Conservation (phyloP, 495 filamentous ascomycete species). For the Entonaema liquescens region DNA sequence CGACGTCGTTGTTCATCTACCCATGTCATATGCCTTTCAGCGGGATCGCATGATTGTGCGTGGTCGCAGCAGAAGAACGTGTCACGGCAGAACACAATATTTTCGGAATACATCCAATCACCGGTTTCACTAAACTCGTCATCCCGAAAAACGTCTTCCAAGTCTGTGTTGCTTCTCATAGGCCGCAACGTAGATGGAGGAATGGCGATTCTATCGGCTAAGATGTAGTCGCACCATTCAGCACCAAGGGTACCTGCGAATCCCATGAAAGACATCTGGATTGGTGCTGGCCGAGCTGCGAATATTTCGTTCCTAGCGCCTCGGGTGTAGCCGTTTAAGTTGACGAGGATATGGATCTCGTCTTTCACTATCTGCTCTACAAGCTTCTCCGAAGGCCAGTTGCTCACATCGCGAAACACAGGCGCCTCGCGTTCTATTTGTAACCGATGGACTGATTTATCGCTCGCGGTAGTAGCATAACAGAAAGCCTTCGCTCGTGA, state of each 20-base stretch:
- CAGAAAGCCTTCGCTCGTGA: conserved; percentile 83
- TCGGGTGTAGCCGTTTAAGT: conserved; percentile 96
- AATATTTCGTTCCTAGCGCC: conserved; percentile 98
- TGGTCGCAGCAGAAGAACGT: conserved; percentile 99
- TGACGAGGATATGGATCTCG: conserved; percentile 94
- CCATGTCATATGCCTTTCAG: conserved; percentile 75
- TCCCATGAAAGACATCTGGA: conserved; percentile 99
- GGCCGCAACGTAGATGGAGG: conserved; percentile 83
- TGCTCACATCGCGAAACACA: conserved; percentile 87
- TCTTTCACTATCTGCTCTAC: conserved; percentile 93
- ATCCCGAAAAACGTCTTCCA: conserved; percentile 76
- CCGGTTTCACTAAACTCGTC: conserved; percentile 69
- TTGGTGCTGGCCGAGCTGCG: conserved; percentile 90
- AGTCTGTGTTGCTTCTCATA: conserved; percentile 73
- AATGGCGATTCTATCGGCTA: conserved; percentile 89
- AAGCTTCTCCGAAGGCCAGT: conserved; percentile 84
- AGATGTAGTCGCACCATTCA: conserved; percentile 98
- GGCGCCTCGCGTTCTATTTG: conserved; percentile 97
- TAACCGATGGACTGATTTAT: conserved; percentile 87
- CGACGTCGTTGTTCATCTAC: conserved; percentile 82
- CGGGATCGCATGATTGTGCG: conserved; percentile 83
- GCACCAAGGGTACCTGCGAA: conserved; percentile 96
- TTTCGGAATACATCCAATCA: conserved; percentile 96
- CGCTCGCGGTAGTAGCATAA: conserved; percentile 95
- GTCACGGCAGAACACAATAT: conserved; percentile 92